Evolutionary conservation across 768 basidiomycete genomes (phyloP), one percentile per base, ranked within the genome.

Genomic region (Dentipellis fragilis): DNA sequence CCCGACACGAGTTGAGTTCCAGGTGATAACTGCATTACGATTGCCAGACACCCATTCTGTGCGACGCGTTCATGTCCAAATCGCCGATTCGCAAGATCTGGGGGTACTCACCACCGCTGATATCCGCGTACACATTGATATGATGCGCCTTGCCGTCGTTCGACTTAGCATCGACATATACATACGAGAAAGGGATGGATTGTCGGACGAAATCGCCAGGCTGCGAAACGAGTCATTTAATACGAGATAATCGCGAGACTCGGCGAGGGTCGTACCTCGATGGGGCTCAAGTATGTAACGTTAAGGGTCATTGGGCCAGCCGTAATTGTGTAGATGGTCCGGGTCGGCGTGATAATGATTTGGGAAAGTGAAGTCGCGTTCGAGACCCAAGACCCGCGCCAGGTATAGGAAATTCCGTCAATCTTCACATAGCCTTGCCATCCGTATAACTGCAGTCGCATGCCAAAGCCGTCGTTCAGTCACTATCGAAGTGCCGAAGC

Each of bases 141-240:
- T 17, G 35, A 57, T 70, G 69, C 1, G 61, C n/a, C 10, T 35
- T 36, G 9, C 62, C 66, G 49, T 69, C 68, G 16, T 49, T 58
- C 0, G 69, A 62, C 5, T 39, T 12, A 12, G 58, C 63, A 11
- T 59, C 56, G 35, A 69, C 51, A 17, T 55, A 57, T 16, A 70
- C 35, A 54, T 69, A 70, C 11, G 63, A 62, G 58, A 69, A 68
- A 12, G 68, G 67, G 12, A 70, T 49, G 14, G 68, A 68, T 49
- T 69, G 68, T 29, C 42, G 38, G 12, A 53, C 52, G 11, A 34
- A 42, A 42, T 53, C 52, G 11, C 52, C 52, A 8, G 52, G 52
- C 52, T 53, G 22, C 19, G 29, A 29, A 6, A 40, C 42, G 50
- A 19, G 14, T 22, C 7, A n/a, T 11, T 51, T 35, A n/a, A n/a